Evolutionary conservation across 1,139 yeast genomes (phyloP), one percentile per base, ranked within the genome.

Genomic region (Candida sojae): DNA sequence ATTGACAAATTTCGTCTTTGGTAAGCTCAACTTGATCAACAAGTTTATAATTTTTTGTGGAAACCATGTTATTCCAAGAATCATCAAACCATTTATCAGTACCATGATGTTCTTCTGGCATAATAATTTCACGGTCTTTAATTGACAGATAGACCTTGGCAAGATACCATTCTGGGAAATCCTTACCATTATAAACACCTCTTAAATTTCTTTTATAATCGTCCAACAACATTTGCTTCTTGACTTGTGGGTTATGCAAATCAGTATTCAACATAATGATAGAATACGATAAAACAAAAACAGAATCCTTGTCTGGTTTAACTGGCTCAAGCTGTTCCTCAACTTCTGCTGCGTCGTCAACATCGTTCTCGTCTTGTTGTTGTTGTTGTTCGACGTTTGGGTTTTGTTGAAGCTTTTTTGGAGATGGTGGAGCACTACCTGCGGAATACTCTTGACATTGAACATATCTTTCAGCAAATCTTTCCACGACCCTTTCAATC

Each of bases 51-150:
- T 50, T 51, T 54, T 75, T 81, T 59, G 83, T 64, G 2, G 90
- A 80, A 46, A 92, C 81, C 55, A 90, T 70, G 53, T 88, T 88
- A 58, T 88, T 87, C 99, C 99, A 95, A 13, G 87, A 84, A 61
- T 88, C 93, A 62, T 92, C 98, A 68, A 92, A 93, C 84, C 96
- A 87, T 60, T 88, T 91, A 42, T 84, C 85, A 2, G 88, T 80
- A 37, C 90, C 91, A 60, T 86, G 91, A 59, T 92, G 98, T 62
- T 95, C 99, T 59, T 93, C 99, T 0, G 99, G 98, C 92, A 95
- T 89, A 47, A 95, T 90, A 53, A 93, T 93, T 66, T 95, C 99
- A 46, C 88, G 81, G 48, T 86, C 90, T 54, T 82, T 80, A 50
- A 95, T 92, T 1, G 96, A 87, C 36, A 78, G 72, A 64, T 88